Evolutionary conservation across 78 protist genomes (phyloP).

Genomic region (Dictyostelium purpureum): DNA sequence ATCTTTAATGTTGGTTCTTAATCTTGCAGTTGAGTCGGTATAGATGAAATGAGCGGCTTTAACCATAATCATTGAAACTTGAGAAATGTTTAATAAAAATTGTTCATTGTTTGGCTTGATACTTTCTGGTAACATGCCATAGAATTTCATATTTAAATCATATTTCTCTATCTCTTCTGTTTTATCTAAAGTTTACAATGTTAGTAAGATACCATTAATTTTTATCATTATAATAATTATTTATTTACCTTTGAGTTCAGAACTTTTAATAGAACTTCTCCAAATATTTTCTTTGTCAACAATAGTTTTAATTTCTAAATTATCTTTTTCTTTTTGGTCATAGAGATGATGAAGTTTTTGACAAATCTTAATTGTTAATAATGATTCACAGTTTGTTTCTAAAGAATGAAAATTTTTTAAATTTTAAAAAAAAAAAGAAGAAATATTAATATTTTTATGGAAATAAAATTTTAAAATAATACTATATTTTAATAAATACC

Average conservation of each 20-base stretch:
- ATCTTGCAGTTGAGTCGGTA: not conserved
- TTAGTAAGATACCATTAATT: not conserved
- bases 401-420: too few relatives aligned
- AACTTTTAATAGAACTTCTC: not conserved
- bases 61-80: constrained; percentile 4
- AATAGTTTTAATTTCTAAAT: not conserved
- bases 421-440: too few relatives aligned
- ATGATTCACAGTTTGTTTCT: not conserved
- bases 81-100: not conserved
- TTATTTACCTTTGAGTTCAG: not conserved
- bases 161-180: not conserved
- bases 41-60: not conserved
- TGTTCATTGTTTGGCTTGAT: not conserved
- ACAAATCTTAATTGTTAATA: not conserved
- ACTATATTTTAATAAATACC: too few relatives aligned
- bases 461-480: too few relatives aligned
- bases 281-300: not conserved
- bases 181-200: not conserved
- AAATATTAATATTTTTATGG: too few relatives aligned
- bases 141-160: not conserved
- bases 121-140: not conserved
- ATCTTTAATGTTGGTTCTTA: not conserved
- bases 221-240: too few relatives aligned
- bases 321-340: not conserved
- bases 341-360: not conserved